phyloP scores from a whole-genome alignment of 176 grass and related monocot species.

The Chloris gayana region DNA sequence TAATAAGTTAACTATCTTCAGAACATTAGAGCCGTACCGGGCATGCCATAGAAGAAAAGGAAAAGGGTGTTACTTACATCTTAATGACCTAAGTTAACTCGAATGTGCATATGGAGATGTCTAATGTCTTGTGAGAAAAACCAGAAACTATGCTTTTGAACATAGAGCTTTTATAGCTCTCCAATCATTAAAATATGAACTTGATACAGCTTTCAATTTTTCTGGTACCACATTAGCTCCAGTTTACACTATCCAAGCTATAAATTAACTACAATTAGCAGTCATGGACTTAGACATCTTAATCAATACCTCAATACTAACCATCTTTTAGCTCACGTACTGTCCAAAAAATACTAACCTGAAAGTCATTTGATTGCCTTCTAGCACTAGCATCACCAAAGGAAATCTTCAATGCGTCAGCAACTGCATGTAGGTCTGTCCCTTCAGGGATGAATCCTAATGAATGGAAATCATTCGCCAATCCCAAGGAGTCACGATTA shows the following conservation, averaged over 20 bases:
- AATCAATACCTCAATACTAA: constrained; percentile 10
- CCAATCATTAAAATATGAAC: neutral
- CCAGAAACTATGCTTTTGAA: constrained; percentile 11
- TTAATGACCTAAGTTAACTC: neutral
- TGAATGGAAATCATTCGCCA: constrained; percentile 96
- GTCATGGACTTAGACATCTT: neutral
- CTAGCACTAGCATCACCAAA: constrained; percentile 67
- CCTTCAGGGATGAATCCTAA: constrained; percentile 94
- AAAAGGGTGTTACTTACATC: constrained; percentile 9
- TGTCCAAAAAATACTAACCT: constrained; percentile 55
- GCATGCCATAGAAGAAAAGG: neutral
- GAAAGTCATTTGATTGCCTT: constrained; percentile 88
- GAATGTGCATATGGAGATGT: neutral
- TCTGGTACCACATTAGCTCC: neutral
- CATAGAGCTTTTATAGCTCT: neutral
- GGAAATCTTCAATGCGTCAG: constrained; percentile 57
- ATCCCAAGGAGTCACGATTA: constrained; percentile 78
- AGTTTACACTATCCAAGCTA: neutral
- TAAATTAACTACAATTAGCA: constrained; percentile 2
- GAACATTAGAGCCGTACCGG: neutral
- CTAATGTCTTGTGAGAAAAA: neutral
- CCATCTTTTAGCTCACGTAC: neutral
- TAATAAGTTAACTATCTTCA: constrained; percentile 4
- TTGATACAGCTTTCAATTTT: neutral
- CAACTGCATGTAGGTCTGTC: constrained; percentile 78